Base-by-base conservation (phyloP, 2,329 filamentous ascomycete species). In the Pseudodiploospora longispora region DNA sequence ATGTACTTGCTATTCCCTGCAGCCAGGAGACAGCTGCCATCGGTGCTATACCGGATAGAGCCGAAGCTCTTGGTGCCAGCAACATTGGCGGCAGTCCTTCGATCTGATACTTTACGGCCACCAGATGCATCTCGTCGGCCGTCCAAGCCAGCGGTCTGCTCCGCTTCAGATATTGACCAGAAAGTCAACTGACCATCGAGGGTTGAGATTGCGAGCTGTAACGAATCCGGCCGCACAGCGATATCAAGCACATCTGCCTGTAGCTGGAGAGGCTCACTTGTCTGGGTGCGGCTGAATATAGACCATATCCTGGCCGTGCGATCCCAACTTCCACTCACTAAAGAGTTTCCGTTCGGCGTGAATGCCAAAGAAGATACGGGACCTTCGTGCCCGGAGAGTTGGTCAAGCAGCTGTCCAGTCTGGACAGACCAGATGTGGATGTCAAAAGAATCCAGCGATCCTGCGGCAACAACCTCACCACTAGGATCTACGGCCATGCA, bases 361-460 rank as follows among this genome's bases (percentile, higher is more conserved):
- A 98, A 98, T 3, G 88, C 81, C 28, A 98, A 70, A 2, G 87
- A 83, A 5, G 89, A 93, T 2, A 98, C 85, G 0, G 93, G 93
- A 0, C 91, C 93, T 67, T 98, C 91, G 55, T 98, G 93, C 1
- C 93, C 94, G 6, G 90, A 78, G 27, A 98, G 72, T 52, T 85
- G 85, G 61, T 98, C 93, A 5, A 98, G 79, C 12, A 98, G 73
- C 63, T 98, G 93, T 3, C 93, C 93, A 1, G 91, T 98, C 61
- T 98, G 93, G 4, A 98, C 94, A 5, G 88, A 96, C 93, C 93
- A 98, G 50, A 98, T 86, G 65, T 98, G 90, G 41, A 98, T 87
- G 59, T 97, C 91, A 53, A 96, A 97, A 4, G 90, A 95, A 62
- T 98, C 93, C 10, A 95, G 75, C 2, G 91, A 97, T 3, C 91